Percentiles rank a stretch among this genome's conserved stretches.
Conservation (phyloP, 176 grass and related monocot genomes). For the Otatea glauca region DNA sequence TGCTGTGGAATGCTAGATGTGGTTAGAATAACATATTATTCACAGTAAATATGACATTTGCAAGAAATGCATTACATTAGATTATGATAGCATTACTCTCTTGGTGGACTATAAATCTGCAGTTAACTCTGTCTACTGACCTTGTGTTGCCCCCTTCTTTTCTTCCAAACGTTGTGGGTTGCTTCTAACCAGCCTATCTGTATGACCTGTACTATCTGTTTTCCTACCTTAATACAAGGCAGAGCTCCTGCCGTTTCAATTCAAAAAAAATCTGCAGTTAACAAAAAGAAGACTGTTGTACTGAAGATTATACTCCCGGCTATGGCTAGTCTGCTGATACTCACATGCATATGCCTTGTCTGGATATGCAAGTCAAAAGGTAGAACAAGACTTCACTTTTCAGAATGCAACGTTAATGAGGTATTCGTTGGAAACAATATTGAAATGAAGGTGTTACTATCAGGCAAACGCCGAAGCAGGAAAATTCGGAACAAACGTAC, state of each 20-base stretch:
- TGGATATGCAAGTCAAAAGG: not conserved
- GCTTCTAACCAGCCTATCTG: too few relatives aligned
- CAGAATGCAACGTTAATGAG: not conserved
- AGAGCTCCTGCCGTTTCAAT: too few relatives aligned
- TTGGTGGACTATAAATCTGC: slow-evolving; percentile 25
- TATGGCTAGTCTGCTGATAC: not conserved
- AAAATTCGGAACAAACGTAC: not conserved
- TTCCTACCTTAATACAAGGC: too few relatives aligned
- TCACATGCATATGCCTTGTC: not conserved
- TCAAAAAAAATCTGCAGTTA: too few relatives aligned
- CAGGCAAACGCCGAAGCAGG: not conserved
- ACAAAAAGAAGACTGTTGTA: not conserved
- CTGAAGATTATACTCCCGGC: not conserved
- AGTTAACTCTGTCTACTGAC: too few relatives aligned
- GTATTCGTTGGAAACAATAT: too few relatives aligned
- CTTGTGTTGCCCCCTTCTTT: too few relatives aligned
- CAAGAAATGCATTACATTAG: not conserved
- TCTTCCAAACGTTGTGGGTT: too few relatives aligned
- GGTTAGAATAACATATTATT: slow-evolving; percentile 3
- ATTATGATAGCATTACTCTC: slow-evolving; percentile 2
- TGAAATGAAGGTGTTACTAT: not conserved
- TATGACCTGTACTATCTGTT: too few relatives aligned
- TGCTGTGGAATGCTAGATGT: not conserved
- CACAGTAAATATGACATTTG: not conserved
- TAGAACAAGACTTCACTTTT: not conserved